Percentiles rank a stretch among this genome's conserved stretches.
These are phyloP conservation scores for Metschnikowia peoriensis DNA, from an alignment of 805 yeast genomes.

Conservation along the genomic window DNA sequence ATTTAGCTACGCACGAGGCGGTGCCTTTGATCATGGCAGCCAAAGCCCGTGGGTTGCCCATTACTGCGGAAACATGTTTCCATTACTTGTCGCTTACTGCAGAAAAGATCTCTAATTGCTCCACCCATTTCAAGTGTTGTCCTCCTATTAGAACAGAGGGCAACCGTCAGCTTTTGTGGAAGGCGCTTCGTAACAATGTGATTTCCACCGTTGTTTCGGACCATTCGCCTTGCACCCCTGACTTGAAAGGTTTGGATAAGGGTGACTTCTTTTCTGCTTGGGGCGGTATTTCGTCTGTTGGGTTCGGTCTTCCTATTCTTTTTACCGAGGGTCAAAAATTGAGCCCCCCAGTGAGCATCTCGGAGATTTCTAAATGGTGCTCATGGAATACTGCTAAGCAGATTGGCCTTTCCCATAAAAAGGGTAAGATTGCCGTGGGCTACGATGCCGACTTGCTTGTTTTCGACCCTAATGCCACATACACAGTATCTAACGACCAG, in stretches of 20 bases:
- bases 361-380: constrained; percentile 78
- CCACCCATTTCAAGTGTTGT: constrained; percentile 88
- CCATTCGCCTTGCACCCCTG: constrained; percentile 95
- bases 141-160: constrained; percentile 85
- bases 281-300: constrained; percentile 96
- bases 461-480: constrained; percentile 62
- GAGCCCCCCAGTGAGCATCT: constrained; percentile 48
- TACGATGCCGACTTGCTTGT: constrained; percentile 86
- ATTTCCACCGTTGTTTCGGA: constrained; percentile 89
- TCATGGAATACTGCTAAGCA: constrained; percentile 80
- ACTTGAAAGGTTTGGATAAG: constrained; percentile 71
- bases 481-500: constrained; percentile 50
- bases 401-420: constrained; percentile 68
- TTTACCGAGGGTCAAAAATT: constrained; percentile 69
- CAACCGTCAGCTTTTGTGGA: constrained; percentile 75
- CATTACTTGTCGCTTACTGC: constrained; percentile 80
- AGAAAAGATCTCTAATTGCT: constrained; percentile 71
- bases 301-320: constrained; percentile 80
- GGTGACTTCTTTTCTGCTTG: constrained; percentile 92
- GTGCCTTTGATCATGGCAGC: constrained; percentile 72
- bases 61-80: constrained; percentile 92
- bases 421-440: constrained; percentile 74
- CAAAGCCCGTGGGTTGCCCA: constrained; percentile 52
- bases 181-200: constrained; percentile 61
- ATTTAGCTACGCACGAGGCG: constrained; percentile 82